Conservation (phyloP, 768 basidiomycete species). For the Rhodotorula diobovata region DNA sequence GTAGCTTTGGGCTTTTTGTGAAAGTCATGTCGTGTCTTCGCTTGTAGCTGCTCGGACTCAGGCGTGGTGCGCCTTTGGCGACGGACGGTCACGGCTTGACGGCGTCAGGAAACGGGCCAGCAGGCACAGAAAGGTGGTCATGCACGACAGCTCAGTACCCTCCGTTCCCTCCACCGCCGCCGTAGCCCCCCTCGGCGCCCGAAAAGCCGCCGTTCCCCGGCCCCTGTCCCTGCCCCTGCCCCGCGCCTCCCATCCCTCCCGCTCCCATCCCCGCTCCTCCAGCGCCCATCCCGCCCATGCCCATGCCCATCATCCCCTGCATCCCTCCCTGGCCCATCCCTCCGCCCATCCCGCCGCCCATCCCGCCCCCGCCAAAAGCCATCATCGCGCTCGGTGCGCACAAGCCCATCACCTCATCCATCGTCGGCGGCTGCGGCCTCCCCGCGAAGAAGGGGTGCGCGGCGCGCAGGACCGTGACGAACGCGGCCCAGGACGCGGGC, state of each 20-base stretch:
- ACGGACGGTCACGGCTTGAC: too few species aligned
- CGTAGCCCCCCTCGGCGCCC: neutral
- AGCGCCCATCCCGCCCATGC: too few species aligned
- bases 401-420: constrained; percentile 16
- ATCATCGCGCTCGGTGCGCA: constrained; percentile 9
- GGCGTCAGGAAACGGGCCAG: too few species aligned
- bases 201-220: neutral
- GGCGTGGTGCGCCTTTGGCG: too few species aligned
- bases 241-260: neutral
- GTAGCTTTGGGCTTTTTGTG: too few species aligned
- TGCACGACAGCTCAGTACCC: neutral
- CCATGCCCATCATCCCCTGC: neutral
- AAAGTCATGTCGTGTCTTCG: too few species aligned
- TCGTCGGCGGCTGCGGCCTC: constrained; percentile 22
- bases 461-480: constrained; percentile 48
- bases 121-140: too few species aligned
- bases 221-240: too few species aligned
- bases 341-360: neutral
- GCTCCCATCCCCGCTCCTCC: neutral
- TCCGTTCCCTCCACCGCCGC: too few species aligned
- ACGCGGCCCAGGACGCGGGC: constrained; percentile 71
- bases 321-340: neutral
- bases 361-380: neutral
- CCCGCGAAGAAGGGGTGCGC: constrained; percentile 12
- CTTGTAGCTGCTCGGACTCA: too few species aligned